Conservation (phyloP, 768 basidiomycete genomes). For the Termitomyces sp. region DNA sequence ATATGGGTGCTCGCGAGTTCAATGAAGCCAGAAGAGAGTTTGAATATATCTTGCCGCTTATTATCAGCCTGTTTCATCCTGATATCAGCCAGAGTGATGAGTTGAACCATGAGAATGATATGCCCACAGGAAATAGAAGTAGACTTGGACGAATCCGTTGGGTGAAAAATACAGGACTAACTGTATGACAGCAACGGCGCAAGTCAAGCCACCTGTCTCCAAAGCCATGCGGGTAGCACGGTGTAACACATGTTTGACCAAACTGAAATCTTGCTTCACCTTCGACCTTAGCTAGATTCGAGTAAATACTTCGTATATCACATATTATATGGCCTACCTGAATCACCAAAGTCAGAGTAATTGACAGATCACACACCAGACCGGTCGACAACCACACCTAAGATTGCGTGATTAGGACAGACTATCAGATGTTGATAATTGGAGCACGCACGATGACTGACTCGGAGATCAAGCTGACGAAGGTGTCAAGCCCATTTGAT, state of each 20-base stretch:
- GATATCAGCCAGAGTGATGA: neutral
- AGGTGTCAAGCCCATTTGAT: neutral
- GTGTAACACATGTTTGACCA: neutral
- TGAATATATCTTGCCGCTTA: constrained; percentile 1
- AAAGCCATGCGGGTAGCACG: neutral
- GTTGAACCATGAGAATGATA: neutral
- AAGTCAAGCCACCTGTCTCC: constrained; percentile 1
- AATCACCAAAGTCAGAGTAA: neutral
- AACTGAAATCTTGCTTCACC: neutral
- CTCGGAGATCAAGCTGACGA: neutral
- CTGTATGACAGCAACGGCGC: neutral
- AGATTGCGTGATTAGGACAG: neutral
- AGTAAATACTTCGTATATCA: neutral
- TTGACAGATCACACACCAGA: neutral
- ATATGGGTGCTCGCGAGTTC: neutral
- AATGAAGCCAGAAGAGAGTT: neutral
- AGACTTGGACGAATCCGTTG: no score
- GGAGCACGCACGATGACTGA: neutral
- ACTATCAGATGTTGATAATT: neutral
- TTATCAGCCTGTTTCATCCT: neutral
- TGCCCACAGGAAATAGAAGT: neutral
- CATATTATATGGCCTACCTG: neutral
- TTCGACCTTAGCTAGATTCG: neutral
- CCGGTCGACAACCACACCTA: neutral
- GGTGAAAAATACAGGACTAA: neutral